Percentiles rank a stretch among this genome's conserved stretches.
Conservation (phyloP, 768 basidiomycete genomes). For the Tricholoma sp. region DNA sequence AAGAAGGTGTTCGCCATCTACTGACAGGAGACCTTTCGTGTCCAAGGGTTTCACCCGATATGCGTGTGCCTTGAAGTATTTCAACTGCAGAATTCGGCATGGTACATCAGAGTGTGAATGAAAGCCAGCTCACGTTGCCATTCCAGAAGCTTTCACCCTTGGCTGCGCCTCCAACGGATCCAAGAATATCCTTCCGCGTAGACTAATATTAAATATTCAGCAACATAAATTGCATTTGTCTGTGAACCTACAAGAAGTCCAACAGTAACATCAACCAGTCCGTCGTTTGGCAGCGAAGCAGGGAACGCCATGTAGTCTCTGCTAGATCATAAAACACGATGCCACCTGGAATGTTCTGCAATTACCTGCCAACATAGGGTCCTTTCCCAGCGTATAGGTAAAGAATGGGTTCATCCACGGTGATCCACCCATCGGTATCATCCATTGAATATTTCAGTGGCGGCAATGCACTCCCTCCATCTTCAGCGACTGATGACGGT, state of each 20-base stretch:
- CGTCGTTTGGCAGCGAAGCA: slow-evolving; percentile 74
- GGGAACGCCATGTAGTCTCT: slow-evolving; percentile 83
- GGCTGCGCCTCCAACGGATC: slow-evolving; percentile 55
- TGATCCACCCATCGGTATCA: slow-evolving; percentile 62
- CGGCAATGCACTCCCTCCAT: slow-evolving; percentile 30
- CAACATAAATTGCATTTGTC: not conserved
- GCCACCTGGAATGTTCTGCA: not conserved
- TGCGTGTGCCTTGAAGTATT: slow-evolving; percentile 68
- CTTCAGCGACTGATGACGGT: slow-evolving; percentile 7
- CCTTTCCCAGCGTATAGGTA: slow-evolving; percentile 78
- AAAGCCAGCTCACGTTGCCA: slow-evolving; percentile 39
- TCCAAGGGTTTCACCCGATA: slow-evolving; percentile 64
- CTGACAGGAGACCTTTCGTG: slow-evolving; percentile 49
- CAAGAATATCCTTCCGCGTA: slow-evolving; percentile 45
- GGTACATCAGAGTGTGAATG: slow-evolving; percentile 5
- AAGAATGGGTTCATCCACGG: slow-evolving; percentile 59
- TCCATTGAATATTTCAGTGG: slow-evolving; percentile 38
- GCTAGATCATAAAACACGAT: not conserved
- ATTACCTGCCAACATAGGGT: slow-evolving; percentile 65
- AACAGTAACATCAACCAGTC: slow-evolving; percentile 64
- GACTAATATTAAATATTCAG: slow-evolving; percentile 27
- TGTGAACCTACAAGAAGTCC: slow-evolving; percentile 51
- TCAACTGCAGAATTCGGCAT: slow-evolving; percentile 37
- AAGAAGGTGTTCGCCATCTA: slow-evolving; percentile 78
- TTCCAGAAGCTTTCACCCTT: slow-evolving; percentile 61